phyloP scores from a whole-genome alignment of 768 basidiomycete genomes.

The Boletellus ananas region DNA sequence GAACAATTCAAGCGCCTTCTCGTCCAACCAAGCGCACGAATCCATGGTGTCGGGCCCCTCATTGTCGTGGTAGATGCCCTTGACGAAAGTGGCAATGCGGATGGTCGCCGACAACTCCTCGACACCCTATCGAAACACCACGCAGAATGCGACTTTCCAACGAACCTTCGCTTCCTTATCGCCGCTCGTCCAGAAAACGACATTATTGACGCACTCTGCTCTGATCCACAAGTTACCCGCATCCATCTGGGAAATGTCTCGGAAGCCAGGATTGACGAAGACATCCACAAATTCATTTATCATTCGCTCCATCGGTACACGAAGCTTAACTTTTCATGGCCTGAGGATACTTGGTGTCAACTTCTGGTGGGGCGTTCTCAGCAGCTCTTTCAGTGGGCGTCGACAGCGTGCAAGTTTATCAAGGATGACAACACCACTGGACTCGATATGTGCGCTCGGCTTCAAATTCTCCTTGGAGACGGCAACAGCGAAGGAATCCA shows the following conservation, averaged over 20 bases:
- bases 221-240: constrained; percentile 2
- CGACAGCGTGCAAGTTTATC: constrained; percentile 15
- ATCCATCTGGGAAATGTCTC: constrained; percentile 11
- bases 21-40: constrained; percentile 9
- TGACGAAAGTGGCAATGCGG: constrained; percentile 14
- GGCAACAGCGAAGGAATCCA: neutral
- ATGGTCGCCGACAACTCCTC: constrained; percentile 6
- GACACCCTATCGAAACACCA: neutral
- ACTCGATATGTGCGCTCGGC: neutral
- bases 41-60: constrained; percentile 21
- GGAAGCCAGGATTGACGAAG: neutral
- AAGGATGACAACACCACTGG: neutral
- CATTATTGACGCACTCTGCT: constrained; percentile 8
- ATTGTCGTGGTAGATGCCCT: constrained; percentile 30
- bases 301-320: neutral
- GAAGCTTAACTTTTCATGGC: neutral
- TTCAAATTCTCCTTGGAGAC: neutral
- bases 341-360: constrained; percentile 7
- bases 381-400: constrained; percentile 25
- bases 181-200: neutral
- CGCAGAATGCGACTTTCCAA: neutral
- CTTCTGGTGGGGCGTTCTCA: constrained; percentile 12
- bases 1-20: constrained; percentile 15
- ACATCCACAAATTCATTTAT: neutral
- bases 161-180: neutral